These are phyloP conservation scores for Nakaseomyces nivariensis DNA, from an alignment of 1,139 yeast species.

Conservation along the genomic window DNA sequence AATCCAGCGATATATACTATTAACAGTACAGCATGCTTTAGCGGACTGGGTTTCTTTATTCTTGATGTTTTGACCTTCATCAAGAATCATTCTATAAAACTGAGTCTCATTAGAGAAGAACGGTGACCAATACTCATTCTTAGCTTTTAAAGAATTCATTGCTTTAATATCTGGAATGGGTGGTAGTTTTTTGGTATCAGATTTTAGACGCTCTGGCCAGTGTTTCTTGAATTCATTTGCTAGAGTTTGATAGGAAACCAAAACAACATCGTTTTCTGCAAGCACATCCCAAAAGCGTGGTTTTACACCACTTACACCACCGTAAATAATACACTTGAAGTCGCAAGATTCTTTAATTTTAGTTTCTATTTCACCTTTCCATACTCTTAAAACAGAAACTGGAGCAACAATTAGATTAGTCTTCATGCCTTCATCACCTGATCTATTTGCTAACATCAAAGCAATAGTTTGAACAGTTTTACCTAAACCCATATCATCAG, in stretches of 20 bases:
- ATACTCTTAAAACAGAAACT: constrained; percentile 71
- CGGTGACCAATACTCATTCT: constrained; percentile 47
- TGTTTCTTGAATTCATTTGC: constrained; percentile 63
- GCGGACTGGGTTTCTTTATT: constrained; percentile 62
- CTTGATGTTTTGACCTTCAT: constrained; percentile 87
- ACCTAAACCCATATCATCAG: constrained; percentile 94
- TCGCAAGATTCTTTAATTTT: constrained; percentile 43
- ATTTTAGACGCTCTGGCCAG: constrained; percentile 23
- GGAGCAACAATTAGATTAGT: constrained; percentile 80
- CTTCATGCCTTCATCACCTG: constrained; percentile 32
- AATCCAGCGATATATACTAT: constrained; percentile 58
- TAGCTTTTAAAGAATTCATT: constrained; percentile 26
- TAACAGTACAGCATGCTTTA: constrained; percentile 51
- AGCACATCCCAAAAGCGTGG: constrained; percentile 39
- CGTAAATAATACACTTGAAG: constrained; percentile 49
- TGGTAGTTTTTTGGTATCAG: constrained; percentile 21
- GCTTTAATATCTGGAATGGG: constrained; percentile 35
- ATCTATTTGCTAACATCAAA: constrained; percentile 47
- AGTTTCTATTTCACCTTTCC: constrained; percentile 67
- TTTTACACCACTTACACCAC: constrained; percentile 41
- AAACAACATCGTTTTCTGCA: constrained; percentile 54
- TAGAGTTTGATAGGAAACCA: constrained; percentile 68
- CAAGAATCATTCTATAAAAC: constrained; percentile 66
- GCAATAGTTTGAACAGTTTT: constrained; percentile 80
- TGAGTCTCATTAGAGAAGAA: constrained; percentile 46